These are phyloP conservation scores for Onygenales sp. DNA, from an alignment of 2,329 filamentous ascomycete genomes.

Conservation along the genomic window DNA sequence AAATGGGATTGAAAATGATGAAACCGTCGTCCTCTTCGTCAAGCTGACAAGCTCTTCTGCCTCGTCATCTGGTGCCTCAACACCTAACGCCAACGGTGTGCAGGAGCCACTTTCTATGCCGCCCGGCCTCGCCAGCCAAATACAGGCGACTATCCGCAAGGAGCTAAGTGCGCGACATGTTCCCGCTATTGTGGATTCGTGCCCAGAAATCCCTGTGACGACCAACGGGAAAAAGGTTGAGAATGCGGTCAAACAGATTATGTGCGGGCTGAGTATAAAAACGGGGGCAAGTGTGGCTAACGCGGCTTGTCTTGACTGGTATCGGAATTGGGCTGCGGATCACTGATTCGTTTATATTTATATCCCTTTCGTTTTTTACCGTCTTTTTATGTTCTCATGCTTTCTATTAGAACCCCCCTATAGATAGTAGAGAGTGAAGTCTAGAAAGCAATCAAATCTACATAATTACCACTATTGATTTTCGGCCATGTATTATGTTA, in stretches of 20 bases:
- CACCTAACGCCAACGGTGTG: slow-evolving; percentile 4
- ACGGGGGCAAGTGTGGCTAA: slow-evolving; percentile 92
- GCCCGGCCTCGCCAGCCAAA: slow-evolving; percentile 49
- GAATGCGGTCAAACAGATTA: slow-evolving; percentile 89
- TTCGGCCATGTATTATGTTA: not conserved
- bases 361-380: not conserved
- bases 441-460: not conserved
- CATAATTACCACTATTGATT: not conserved
- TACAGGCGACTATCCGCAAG: slow-evolving; percentile 60
- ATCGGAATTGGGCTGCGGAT: slow-evolving; percentile 61
- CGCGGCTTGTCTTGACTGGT: slow-evolving; percentile 79
- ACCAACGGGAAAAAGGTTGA: slow-evolving; percentile 98
- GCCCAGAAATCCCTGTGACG: slow-evolving; percentile 80
- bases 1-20: slow-evolving; percentile 62
- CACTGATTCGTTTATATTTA: slow-evolving; percentile 23
- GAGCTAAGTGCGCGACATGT: slow-evolving; percentile 87
- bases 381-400: not conserved
- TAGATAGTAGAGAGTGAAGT: not conserved
- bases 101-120: slow-evolving; percentile 40
- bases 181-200: slow-evolving; percentile 71
- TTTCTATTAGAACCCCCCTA: not conserved
- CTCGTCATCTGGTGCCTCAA: slow-evolving; percentile 8
- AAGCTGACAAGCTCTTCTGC: slow-evolving; percentile 49
- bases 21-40: slow-evolving; percentile 81
- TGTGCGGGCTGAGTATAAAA: slow-evolving; percentile 78